Evolutionary conservation across 1,284 basidiomycete species (phyloP).

Genomic region (Athelia psychrophila): DNA sequence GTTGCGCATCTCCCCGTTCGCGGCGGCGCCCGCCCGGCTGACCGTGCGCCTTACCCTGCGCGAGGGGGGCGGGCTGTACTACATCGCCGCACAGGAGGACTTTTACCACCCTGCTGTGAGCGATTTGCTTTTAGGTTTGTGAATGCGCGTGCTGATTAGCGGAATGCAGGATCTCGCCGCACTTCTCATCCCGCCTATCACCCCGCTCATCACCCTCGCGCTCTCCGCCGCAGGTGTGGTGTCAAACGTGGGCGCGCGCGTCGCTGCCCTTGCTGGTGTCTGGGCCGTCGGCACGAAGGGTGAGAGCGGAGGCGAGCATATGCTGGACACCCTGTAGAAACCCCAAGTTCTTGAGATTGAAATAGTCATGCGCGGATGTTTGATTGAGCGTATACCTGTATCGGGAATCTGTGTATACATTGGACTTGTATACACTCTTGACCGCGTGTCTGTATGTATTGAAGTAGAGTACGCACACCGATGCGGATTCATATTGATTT

Average conservation of each 20-base stretch:
- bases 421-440: no score
- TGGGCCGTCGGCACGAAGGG: neutral
- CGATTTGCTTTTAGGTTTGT: neutral
- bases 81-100: slow-evolving; percentile 18
- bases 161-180: neutral
- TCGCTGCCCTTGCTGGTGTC: neutral
- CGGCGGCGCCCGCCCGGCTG: slow-evolving; percentile 11
- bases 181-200: neutral
- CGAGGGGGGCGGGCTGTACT: slow-evolving; percentile 9
- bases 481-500: no score
- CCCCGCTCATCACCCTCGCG: neutral
- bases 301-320: no score
- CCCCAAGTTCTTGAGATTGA: no score
- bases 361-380: no score
- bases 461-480: no score
- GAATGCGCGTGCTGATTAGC: neutral
- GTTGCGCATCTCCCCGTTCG: no score
- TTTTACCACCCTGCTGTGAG: slow-evolving; percentile 10
- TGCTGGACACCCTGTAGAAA: no score
- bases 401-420: no score
- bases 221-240: neutral
- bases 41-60: slow-evolving; percentile 17
- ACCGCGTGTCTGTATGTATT: no score
- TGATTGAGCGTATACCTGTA: no score
- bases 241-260: neutral